Evolutionary conservation across 106 monocot genomes (phyloP).

Genomic region (Dioscorea dumetorum): DNA sequence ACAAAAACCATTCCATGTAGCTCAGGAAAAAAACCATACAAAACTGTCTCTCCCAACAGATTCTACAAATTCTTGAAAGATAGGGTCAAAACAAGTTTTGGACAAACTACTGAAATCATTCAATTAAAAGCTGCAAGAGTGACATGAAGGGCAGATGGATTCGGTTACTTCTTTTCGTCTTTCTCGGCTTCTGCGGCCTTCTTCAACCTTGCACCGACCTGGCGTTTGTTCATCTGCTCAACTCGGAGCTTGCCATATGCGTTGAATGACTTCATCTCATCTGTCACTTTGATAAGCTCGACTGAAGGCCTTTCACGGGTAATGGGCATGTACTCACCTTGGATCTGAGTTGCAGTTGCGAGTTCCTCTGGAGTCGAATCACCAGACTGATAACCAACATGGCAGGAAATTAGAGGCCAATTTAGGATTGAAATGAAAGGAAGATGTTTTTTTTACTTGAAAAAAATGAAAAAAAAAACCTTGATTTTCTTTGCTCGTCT

Average conservation of each 20-base stretch:
- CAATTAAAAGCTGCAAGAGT: no score
- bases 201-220: slow-evolving; percentile 52
- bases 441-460: no score
- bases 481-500: slow-evolving; percentile 9
- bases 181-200: slow-evolving; percentile 71
- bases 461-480: neutral
- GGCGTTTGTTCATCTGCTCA: slow-evolving; percentile 51
- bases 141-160: no score
- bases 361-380: slow-evolving; percentile 34
- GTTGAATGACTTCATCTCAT: slow-evolving; percentile 59
- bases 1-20: no score
- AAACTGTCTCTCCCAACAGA: no score
- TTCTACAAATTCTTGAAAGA: no score
- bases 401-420: neutral
- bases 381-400: slow-evolving; percentile 19
- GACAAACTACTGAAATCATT: no score
- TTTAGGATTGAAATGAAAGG: no score
- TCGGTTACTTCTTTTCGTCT: slow-evolving; percentile 56
- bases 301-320: slow-evolving; percentile 19
- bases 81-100: no score
- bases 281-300: slow-evolving; percentile 36
- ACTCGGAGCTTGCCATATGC: slow-evolving; percentile 54
- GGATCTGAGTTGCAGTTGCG: slow-evolving; percentile 26
- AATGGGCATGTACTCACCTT: slow-evolving; percentile 26
- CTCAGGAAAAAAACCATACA: no score